Percentiles rank a stretch among this genome's conserved stretches.
These are phyloP conservation scores for Ophiosphaerella herpotricha DNA, from an alignment of 2,329 filamentous ascomycete species.

Conservation along the genomic window DNA sequence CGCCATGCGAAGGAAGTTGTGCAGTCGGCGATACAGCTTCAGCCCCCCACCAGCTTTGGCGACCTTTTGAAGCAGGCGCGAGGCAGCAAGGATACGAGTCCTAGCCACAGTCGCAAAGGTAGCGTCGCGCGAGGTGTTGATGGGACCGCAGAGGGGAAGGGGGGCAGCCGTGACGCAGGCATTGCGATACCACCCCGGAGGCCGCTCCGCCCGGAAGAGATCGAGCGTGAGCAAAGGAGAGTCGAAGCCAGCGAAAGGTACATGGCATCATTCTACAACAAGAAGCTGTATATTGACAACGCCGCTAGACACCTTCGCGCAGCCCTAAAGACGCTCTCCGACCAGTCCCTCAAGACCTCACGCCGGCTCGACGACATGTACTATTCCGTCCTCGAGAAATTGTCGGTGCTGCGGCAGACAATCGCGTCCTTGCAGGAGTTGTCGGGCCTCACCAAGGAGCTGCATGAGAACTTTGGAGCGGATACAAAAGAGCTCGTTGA, in stretches of 20 bases:
- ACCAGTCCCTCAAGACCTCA: constrained; percentile 66
- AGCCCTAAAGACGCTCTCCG: constrained; percentile 55
- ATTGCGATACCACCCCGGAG: constrained; percentile 24
- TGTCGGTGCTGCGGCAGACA: constrained; percentile 66
- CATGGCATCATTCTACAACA: constrained; percentile 12
- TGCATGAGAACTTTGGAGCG: constrained; percentile 63
- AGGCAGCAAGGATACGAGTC: constrained; percentile 36
- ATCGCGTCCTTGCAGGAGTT: constrained; percentile 69
- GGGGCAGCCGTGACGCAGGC: constrained; percentile 9
- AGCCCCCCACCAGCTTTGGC: constrained; percentile 52
- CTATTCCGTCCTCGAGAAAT: constrained; percentile 72
- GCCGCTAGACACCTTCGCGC: constrained; percentile 44
- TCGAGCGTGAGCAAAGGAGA: constrained; percentile 43
- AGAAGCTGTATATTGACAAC: constrained; percentile 12
- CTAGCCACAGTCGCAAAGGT: constrained; percentile 35
- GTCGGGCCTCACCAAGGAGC: constrained; percentile 63
- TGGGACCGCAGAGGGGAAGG: constrained; percentile 10
- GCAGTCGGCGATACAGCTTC: constrained; percentile 51
- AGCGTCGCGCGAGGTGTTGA: constrained; percentile 26
- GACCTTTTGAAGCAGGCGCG: constrained; percentile 47
- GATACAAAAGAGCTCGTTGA: constrained; percentile 64
- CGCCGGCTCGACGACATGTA: constrained; percentile 74
- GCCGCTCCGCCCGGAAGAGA: constrained; percentile 46
- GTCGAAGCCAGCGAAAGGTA: constrained; percentile 46
- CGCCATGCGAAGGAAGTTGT: constrained; percentile 50